Evolutionary conservation across 2,329 filamentous ascomycete genomes (phyloP).

Genomic region (Pseudophaeomoniella oleicola): DNA sequence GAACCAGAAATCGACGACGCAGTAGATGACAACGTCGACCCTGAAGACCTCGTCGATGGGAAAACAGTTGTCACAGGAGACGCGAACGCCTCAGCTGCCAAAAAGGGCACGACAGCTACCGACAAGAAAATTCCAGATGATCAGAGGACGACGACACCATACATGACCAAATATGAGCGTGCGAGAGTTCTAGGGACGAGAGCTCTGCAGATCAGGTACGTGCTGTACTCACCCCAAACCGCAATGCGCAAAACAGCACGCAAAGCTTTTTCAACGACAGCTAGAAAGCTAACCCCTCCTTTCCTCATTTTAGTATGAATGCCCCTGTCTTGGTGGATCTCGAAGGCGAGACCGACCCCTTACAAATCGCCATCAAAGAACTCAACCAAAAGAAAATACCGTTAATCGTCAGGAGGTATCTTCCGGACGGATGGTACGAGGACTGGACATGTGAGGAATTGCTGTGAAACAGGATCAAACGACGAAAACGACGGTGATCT

Average conservation of each 20-base stretch:
- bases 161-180: constrained; percentile 98
- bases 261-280: not conserved
- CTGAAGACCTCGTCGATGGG: constrained; percentile 21
- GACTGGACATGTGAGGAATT: constrained; percentile 98
- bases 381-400: constrained; percentile 97
- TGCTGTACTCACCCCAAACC: too few relatives aligned
- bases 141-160: constrained; percentile 82
- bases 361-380: constrained; percentile 97
- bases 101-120: constrained; percentile 42
- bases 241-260: not conserved
- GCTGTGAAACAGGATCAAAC: too few relatives aligned
- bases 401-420: constrained; percentile 81
- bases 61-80: constrained; percentile 32
- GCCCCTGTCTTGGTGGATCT: constrained; percentile 91
- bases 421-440: constrained; percentile 94
- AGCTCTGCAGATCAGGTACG: constrained; percentile 83
- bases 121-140: constrained; percentile 85
- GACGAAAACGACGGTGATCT: too few relatives aligned
- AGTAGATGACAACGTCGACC: constrained; percentile 19
- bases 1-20: constrained; percentile 41
- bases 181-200: constrained; percentile 86
- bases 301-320: constrained; percentile 59
- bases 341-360: constrained; percentile 91
- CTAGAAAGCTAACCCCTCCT: too few relatives aligned
- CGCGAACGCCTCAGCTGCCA: constrained; percentile 29